Conservation (phyloP, 1,284 basidiomycete species). For the Paramarasmius palmivorus region DNA sequence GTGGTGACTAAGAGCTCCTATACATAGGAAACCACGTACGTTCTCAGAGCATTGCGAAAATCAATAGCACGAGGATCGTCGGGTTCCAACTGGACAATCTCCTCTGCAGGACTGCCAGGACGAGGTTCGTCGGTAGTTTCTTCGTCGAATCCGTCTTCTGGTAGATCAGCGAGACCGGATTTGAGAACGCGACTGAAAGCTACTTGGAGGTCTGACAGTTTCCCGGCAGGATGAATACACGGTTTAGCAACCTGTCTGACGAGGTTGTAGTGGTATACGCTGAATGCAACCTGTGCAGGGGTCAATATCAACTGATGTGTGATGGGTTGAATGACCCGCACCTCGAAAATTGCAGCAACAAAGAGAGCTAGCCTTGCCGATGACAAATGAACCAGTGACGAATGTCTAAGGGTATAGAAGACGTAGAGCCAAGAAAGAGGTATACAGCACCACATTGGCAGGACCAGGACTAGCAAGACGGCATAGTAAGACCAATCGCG, state of each 20-base stretch:
- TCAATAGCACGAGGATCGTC: slow-evolving; percentile 76
- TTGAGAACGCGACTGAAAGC: slow-evolving; percentile 56
- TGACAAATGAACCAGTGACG: slow-evolving; percentile 42
- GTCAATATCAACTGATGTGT: background rate
- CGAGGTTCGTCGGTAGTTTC: slow-evolving; percentile 51
- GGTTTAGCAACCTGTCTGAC: slow-evolving; percentile 53
- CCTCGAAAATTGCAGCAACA: slow-evolving; percentile 59
- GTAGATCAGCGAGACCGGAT: slow-evolving; percentile 58
- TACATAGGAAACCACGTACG: slow-evolving; percentile 31
- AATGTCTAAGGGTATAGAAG: slow-evolving; percentile 50
- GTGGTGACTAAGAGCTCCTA: background rate
- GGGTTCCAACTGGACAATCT: slow-evolving; percentile 52
- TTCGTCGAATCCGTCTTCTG: slow-evolving; percentile 53
- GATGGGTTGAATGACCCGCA: slow-evolving; percentile 23
- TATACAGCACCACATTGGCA: slow-evolving; percentile 70
- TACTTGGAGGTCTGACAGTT: slow-evolving; percentile 55
- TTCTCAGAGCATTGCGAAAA: slow-evolving; percentile 70
- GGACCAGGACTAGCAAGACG: slow-evolving; percentile 57
- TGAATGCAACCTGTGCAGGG: slow-evolving; percentile 72
- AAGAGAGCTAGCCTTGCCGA: slow-evolving; percentile 42
- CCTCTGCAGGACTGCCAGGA: slow-evolving; percentile 63
- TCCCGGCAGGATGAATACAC: slow-evolving; percentile 45
- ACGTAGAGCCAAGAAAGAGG: slow-evolving; percentile 75
- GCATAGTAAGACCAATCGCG: slow-evolving; percentile 59
- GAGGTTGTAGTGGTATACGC: slow-evolving; percentile 67